These are phyloP conservation scores for Inga laurina DNA, from an alignment of 306 rosid species.

Conservation along the genomic window DNA sequence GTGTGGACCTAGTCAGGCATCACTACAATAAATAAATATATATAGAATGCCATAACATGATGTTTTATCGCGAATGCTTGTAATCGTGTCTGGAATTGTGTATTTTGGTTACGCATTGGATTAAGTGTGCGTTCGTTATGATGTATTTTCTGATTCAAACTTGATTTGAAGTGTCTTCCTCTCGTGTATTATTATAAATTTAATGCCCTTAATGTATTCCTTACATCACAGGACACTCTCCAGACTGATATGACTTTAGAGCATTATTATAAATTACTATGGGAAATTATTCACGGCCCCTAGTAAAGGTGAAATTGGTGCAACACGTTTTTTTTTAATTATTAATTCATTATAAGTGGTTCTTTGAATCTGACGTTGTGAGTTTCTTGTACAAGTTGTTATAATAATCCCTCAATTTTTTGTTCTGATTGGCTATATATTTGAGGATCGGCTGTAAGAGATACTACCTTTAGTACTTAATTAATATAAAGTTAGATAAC, in stretches of 20 bases:
- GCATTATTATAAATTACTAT: neutral
- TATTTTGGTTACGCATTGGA: neutral
- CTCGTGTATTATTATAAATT: neutral
- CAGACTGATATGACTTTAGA: constrained; percentile 2
- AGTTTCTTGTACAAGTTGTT: neutral
- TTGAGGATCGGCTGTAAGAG: no score
- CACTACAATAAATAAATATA: neutral
- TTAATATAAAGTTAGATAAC: no score
- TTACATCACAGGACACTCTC: neutral
- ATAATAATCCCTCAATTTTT: no score
- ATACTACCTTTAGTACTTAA: no score
- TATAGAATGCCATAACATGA: neutral
- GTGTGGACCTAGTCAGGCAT: neutral
- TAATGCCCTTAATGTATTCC: neutral
- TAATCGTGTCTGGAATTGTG: neutral
- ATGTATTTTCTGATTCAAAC: neutral
- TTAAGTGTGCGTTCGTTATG: neutral
- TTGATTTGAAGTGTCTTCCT: neutral
- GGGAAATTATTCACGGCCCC: neutral
- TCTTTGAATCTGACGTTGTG: neutral
- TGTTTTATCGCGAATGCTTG: neutral
- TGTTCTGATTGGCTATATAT: no score
- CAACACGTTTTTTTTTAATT: neutral
- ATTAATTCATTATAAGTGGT: neutral
- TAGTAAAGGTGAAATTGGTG: neutral